Conservation (phyloP, 1,284 basidiomycete species). For the Malassezia caprae region DNA sequence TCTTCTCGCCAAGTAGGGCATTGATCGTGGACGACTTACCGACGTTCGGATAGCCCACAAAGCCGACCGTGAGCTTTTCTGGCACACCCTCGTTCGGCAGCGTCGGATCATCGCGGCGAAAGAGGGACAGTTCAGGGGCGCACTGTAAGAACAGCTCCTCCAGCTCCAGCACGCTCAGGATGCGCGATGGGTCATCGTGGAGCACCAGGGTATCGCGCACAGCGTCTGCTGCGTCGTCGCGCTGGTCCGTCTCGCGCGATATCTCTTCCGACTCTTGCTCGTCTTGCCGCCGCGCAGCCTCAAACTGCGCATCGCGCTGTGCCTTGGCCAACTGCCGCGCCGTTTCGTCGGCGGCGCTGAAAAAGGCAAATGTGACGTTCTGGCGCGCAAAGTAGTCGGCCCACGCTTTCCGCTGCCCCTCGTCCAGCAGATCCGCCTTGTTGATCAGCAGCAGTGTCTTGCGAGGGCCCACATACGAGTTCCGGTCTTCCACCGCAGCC, state of each 20-base stretch:
- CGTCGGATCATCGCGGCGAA: conserved; percentile 10
- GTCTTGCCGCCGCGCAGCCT: conserved; percentile 42
- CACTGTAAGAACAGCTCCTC: conserved; percentile 70
- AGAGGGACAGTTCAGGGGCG: conserved; percentile 65
- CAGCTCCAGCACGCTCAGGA: conserved; percentile 77
- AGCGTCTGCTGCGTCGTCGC: conserved; percentile 35
- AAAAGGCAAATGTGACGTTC: conserved; percentile 79
- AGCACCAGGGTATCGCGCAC: conserved; percentile 8
- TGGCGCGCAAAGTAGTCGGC: conserved; percentile 84
- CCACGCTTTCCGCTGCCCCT: conserved; percentile 72
- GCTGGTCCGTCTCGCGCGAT: conserved; percentile 47
- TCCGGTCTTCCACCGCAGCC: conserved; percentile 55
- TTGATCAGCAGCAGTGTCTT: conserved; percentile 80
- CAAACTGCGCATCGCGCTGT: conserved; percentile 52
- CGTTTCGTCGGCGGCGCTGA: conserved; percentile 82
- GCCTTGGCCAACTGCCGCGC: conserved; percentile 57
- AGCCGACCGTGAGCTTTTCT: conserved; percentile 57
- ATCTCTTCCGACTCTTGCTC: conserved; percentile 31
- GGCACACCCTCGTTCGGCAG: conserved; percentile 19
- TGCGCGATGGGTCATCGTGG: conserved; percentile 61
- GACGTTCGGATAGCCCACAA: conserved; percentile 59
- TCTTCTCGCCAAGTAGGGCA: conserved; percentile 44
- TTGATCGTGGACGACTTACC: conserved; percentile 48
- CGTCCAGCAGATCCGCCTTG: conserved; percentile 85
- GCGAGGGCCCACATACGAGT: conserved; percentile 57